A percentile compares a stretch with the other conserved stretches of the same genome.
phyloP scores from a whole-genome alignment of 2,329 filamentous ascomycete genomes.

The Sarocladium strictum region DNA sequence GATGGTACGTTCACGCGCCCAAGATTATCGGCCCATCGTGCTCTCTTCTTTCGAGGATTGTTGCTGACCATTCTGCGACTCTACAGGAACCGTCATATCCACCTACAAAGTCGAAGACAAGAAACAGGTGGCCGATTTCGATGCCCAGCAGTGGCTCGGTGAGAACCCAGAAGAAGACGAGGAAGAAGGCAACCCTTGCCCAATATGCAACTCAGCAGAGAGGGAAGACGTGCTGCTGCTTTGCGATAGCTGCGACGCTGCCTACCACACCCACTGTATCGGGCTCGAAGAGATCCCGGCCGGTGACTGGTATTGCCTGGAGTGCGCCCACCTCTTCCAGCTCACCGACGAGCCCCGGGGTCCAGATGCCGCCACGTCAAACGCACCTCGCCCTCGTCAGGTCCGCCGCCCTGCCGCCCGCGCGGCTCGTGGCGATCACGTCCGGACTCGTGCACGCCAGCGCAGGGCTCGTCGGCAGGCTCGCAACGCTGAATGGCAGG shows the following conservation, averaged over 20 bases:
- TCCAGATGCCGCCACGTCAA: constrained; percentile 13
- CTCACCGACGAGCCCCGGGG: constrained; percentile 22
- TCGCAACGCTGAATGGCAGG: constrained; percentile 82
- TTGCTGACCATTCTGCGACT: background rate
- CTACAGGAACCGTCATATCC: constrained; percentile 46
- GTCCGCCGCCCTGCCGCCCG: constrained; percentile 26
- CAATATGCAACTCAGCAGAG: constrained; percentile 75
- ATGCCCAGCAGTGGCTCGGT: constrained; percentile 67
- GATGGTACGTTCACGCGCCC: constrained; percentile 65
- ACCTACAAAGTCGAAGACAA: constrained; percentile 69
- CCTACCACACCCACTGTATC: constrained; percentile 89
- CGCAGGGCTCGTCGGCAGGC: constrained; percentile 50
- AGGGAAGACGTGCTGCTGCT: constrained; percentile 80
- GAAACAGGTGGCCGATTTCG: constrained; percentile 85
- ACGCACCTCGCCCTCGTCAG: constrained; percentile 23
- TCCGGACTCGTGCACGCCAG: constrained; percentile 52
- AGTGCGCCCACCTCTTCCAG: constrained; percentile 56
- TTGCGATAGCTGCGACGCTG: constrained; percentile 84
- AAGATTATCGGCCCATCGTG: background rate
- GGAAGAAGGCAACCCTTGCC: constrained; percentile 66
- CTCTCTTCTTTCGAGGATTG: background rate
- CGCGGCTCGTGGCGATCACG: constrained; percentile 28
- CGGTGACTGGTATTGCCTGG: constrained; percentile 86
- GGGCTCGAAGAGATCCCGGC: constrained; percentile 71
- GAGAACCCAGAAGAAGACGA: constrained; percentile 67